These are phyloP conservation scores for Selaginella tamariscina DNA, from an alignment of 75 land plant genomes.

Conservation along the genomic window DNA sequence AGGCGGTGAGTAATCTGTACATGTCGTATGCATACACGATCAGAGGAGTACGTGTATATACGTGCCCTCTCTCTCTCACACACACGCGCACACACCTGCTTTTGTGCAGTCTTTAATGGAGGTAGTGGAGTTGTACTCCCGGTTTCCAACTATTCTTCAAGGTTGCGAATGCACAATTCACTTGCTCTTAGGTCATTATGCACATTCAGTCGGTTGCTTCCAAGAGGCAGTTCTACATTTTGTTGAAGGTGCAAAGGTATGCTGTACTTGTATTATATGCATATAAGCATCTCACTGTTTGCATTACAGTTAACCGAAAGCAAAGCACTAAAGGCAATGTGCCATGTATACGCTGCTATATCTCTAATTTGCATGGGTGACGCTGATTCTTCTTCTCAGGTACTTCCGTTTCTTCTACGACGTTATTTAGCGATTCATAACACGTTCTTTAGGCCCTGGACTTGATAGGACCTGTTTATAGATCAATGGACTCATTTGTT, in stretches of 20 bases:
- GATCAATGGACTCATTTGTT: slow-evolving; percentile 65
- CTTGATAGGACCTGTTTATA: slow-evolving; percentile 74
- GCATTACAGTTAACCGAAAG: slow-evolving; percentile 54
- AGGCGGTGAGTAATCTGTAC: slow-evolving; percentile 38
- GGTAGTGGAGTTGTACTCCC: slow-evolving; percentile 54
- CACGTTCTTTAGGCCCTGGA: slow-evolving; percentile 57
- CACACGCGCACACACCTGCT: too few relatives aligned
- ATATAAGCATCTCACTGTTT: background rate
- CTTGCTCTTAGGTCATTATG: slow-evolving; percentile 88
- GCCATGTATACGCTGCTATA: slow-evolving; percentile 85
- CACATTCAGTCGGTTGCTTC: slow-evolving; percentile 92
- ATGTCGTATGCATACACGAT: background rate
- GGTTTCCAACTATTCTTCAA: slow-evolving; percentile 88
- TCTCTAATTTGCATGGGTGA: slow-evolving; percentile 92
- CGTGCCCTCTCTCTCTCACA: too few relatives aligned
- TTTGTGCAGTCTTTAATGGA: slow-evolving; percentile 50
- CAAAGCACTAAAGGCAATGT: slow-evolving; percentile 73
- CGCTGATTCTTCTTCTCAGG: slow-evolving; percentile 22
- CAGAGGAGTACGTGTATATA: too few relatives aligned
- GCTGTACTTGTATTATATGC: background rate
- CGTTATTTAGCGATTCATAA: background rate
- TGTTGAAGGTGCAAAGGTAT: slow-evolving; percentile 69
- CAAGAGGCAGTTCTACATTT: slow-evolving; percentile 81
- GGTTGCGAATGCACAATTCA: slow-evolving; percentile 72
- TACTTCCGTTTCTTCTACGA: background rate